Conservation (phyloP, 768 basidiomycete species). For the Termitomyces titanicus region DNA sequence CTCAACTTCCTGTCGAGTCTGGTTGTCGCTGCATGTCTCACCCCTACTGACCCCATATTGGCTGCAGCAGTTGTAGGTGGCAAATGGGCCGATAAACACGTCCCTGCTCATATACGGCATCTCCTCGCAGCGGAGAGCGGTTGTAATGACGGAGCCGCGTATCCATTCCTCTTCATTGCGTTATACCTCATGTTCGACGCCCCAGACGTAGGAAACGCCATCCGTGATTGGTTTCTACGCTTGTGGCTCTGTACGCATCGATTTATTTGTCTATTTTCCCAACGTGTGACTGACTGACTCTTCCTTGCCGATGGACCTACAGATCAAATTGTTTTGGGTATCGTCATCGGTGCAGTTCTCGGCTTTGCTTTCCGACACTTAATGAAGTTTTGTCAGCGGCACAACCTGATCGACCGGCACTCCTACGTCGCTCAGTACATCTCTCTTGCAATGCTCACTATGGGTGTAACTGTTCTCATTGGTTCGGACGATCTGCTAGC, state of each 20-base stretch:
- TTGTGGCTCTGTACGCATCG: conserved; percentile 77
- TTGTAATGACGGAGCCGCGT: conserved; percentile 96
- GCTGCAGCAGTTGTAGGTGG: conserved; percentile 92
- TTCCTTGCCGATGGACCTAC: conserved; percentile 3
- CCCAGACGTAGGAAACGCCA: conserved; percentile 52
- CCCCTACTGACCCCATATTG: conserved; percentile 92
- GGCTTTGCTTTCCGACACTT: conserved; percentile 82
- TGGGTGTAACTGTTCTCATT: conserved; percentile 79
- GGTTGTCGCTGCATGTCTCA: conserved; percentile 89
- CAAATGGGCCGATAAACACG: conserved; percentile 97
- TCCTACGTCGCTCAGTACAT: conserved; percentile 93
- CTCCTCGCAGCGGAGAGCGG: conserved; percentile 76
- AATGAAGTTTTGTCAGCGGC: conserved; percentile 89
- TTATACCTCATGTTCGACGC: conserved; percentile 80
- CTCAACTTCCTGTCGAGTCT: conserved; percentile 87
- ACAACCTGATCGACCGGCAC: conserved; percentile 87
- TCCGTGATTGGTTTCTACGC: conserved; percentile 84
- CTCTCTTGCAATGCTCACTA: conserved; percentile 77
- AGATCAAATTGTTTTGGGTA: conserved; percentile 80
- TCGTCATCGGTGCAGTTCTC: conserved; percentile 67
- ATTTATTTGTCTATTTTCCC: conserved; percentile 10
- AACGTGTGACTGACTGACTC: not conserved
- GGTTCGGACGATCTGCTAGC: conserved; percentile 94
- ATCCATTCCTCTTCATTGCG: conserved; percentile 89
- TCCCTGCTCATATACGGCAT: conserved; percentile 76